Percentiles rank a stretch among this genome's conserved stretches.
Evolutionary conservation across 331 rosid genomes (phyloP).

Genomic region (Cydonia oblonga): DNA sequence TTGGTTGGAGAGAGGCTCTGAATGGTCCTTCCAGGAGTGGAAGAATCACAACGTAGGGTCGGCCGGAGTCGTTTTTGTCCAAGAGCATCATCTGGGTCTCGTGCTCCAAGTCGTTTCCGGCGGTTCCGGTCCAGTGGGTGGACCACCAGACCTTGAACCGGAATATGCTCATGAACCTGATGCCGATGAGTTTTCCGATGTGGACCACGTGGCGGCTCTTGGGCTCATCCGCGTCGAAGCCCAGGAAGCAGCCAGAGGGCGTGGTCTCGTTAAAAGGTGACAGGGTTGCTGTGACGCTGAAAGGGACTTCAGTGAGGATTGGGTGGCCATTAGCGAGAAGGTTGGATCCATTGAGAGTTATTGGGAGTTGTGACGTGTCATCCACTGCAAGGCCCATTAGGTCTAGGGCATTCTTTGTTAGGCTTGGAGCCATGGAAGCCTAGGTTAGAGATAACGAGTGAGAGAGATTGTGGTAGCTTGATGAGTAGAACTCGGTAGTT

Average conservation of each 20-base stretch:
- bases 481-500: no score
- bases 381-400: neutral
- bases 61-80: slow-evolving; percentile 22
- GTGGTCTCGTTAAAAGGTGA: slow-evolving; percentile 12
- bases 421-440: no score
- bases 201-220: slow-evolving; percentile 37
- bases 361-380: slow-evolving; percentile 10
- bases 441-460: no score
- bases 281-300: slow-evolving; percentile 31
- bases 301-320: slow-evolving; percentile 45
- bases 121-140: slow-evolving; percentile 49
- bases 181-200: slow-evolving; percentile 38
- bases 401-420: no score
- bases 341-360: slow-evolving; percentile 26
- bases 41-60: slow-evolving; percentile 51
- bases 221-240: slow-evolving; percentile 33
- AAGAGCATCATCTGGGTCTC: slow-evolving; percentile 61
- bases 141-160: slow-evolving; percentile 78
- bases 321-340: slow-evolving; percentile 52
- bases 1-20: slow-evolving; percentile 45
- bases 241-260: slow-evolving; percentile 43
- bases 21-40: slow-evolving; percentile 50
- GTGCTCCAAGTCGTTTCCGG: slow-evolving; percentile 42
- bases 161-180: slow-evolving; percentile 53
- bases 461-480: no score